Conservation (phyloP, 768 basidiomycete genomes). For the Auriscalpium orientale region DNA sequence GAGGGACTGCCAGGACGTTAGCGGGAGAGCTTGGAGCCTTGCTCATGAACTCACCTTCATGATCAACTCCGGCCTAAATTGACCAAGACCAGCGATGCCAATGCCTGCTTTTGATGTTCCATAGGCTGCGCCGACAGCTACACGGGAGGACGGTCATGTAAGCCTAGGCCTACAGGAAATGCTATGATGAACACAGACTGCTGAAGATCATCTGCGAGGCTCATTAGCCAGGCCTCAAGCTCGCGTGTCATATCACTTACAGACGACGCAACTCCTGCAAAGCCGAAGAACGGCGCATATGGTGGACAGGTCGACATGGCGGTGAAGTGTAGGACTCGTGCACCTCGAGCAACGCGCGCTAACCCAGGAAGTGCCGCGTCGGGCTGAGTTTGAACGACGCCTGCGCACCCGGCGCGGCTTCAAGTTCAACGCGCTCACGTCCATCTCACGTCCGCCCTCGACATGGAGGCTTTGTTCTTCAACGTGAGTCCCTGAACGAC, state of each 20-base stretch:
- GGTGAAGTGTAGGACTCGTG: background rate
- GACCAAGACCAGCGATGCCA: conserved; percentile 92
- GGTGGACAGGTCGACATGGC: conserved; percentile 73
- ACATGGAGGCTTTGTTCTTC: conserved; percentile 85
- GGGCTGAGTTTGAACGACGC: conserved; percentile 12
- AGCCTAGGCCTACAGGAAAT: background rate
- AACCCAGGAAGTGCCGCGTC: background rate
- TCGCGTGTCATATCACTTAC: conserved; percentile 35
- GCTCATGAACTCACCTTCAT: conserved; percentile 39
- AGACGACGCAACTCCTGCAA: conserved; percentile 93
- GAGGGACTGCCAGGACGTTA: conserved; percentile 7
- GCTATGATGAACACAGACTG: conserved; percentile 48
- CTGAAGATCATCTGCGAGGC: conserved; percentile 89
- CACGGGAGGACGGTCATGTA: conserved; percentile 31
- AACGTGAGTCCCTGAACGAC: conserved; percentile 46
- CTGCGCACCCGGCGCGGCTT: background rate
- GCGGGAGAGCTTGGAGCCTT: background rate
- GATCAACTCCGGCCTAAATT: conserved; percentile 92
- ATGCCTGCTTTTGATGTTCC: conserved; percentile 99
- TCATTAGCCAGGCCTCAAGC: background rate
- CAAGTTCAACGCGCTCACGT: background rate
- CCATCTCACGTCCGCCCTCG: background rate
- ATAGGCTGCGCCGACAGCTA: conserved; percentile 34
- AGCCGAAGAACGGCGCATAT: conserved; percentile 97
- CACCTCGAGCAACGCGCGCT: background rate